Conservation (phyloP, 768 basidiomycete genomes). For the Porphyrellus cyaneotinctus region DNA sequence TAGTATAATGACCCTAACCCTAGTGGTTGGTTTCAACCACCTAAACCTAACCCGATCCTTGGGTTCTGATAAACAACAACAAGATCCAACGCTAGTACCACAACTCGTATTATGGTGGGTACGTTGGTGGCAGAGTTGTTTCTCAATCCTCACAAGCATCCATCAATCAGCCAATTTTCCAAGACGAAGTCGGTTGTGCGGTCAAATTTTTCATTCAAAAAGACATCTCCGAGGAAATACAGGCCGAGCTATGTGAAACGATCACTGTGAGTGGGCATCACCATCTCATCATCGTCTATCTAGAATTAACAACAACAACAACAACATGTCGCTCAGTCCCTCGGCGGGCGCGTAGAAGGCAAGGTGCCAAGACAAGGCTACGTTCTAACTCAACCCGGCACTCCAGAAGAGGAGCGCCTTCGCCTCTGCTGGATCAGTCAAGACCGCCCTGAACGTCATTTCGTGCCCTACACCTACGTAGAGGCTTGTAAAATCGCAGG, state of each 20-base stretch:
- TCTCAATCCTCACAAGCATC: constrained; percentile 1
- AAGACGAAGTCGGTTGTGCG: constrained; percentile 60
- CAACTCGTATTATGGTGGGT: constrained; percentile 20
- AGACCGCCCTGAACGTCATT: constrained; percentile 70
- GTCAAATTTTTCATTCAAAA: constrained; percentile 86
- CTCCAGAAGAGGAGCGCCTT: constrained; percentile 70
- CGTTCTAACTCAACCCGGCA: constrained; percentile 64
- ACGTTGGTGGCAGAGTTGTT: neutral
- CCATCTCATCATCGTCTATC: neutral
- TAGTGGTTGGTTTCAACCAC: neutral
- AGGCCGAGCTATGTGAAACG: constrained; percentile 69
- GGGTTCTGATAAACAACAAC: no score
- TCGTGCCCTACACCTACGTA: constrained; percentile 78
- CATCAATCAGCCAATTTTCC: constrained; percentile 65
- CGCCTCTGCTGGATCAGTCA: constrained; percentile 65
- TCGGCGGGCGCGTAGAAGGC: constrained; percentile 72
- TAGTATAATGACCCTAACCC: constrained; percentile 25
- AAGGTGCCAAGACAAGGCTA: constrained; percentile 79
- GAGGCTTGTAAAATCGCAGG: constrained; percentile 82
- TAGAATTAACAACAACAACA: no score
- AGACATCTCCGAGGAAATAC: constrained; percentile 62
- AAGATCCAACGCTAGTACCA: no score
- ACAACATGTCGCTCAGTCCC: constrained; percentile 44
- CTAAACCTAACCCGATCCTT: constrained; percentile 33
- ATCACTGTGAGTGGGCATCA: constrained; percentile 49